Evolutionary conservation across 2,329 filamentous ascomycete genomes (phyloP), one percentile per base, ranked within the genome.

Genomic region (Diaporthe batatas): DNA sequence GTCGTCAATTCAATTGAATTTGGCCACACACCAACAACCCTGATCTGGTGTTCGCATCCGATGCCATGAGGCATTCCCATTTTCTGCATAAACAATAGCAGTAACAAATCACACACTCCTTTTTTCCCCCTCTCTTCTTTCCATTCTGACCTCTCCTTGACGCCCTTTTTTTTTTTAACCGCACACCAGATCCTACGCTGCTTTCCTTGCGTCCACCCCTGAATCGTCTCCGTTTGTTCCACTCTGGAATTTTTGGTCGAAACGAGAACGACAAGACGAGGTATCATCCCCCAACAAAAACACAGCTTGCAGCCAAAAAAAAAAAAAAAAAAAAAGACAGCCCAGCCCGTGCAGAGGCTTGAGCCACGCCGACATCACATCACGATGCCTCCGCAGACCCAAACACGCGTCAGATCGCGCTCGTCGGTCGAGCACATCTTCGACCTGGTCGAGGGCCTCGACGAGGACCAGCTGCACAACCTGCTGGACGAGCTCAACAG

Each of bases 371-470:
- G 58, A 75, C 25, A 29, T 76, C 76, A 75, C 25, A 29, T 76
- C 76, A 75, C 25, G 23, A 76, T 76, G 75, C 36, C 75, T 55
- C 53, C 69, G 18, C 70, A 71, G 55, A 75, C 75, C 32, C 70
- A 71, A 59, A 75, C 75, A 16, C 76, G 79, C 62, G 76, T 76
- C 25, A 77, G 78, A 42, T 77, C 78, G 55, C 76, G 76, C 72
- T 78, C 78, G 32, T 79, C 78, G 29, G 73, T 80, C 47, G 78
- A 80, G 72, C 76, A 77, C 76, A 76, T 79, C 75, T 67, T 80
- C 36, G 77, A 79, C 57, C 76, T 80, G 57, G 77, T 80, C 42
- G 74, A 73, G 58, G 76, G 78, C 62, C 70, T 80, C 49, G 78
- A 80, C 72, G 78, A 80, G 8, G 70, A 58, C 71, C 78, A 80